These are phyloP conservation scores for Whalleya microplaca DNA, from an alignment of 2,329 filamentous ascomycete species.

Conservation along the genomic window DNA sequence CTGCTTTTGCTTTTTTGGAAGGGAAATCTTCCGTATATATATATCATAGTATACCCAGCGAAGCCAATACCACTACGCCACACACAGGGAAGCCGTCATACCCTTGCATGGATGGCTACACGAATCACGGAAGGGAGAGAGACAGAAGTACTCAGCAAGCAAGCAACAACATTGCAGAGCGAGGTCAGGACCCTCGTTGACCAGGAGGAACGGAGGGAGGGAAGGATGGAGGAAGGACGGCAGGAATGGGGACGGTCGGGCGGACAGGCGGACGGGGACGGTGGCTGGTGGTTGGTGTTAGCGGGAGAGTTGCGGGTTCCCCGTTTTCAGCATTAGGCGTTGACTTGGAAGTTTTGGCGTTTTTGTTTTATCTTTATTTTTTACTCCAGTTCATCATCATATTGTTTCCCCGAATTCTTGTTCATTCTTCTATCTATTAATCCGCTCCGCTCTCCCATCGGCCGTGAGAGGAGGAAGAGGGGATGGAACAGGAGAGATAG, in stretches of 20 bases:
- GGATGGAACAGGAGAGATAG: background rate
- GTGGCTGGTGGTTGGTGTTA: too few species aligned
- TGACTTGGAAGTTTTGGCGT: background rate
- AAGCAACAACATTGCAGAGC: background rate
- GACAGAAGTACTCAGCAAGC: background rate
- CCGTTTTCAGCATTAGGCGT: slow-evolving; percentile 6
- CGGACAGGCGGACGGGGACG: background rate
- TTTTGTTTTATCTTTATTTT: background rate
- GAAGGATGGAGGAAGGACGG: background rate
- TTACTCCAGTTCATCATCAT: background rate
- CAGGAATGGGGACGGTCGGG: background rate
- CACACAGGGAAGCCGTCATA: too few species aligned
- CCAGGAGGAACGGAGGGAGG: background rate
- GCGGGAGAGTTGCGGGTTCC: background rate
- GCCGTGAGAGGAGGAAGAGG: background rate
- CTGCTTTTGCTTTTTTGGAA: slow-evolving; percentile 7
- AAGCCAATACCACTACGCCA: too few species aligned
- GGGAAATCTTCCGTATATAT: slow-evolving; percentile 1
- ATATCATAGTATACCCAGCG: background rate
- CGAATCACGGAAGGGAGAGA: too few species aligned
- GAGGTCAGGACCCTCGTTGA: background rate
- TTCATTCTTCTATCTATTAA: background rate
- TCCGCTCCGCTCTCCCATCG: background rate
- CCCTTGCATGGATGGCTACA: too few species aligned
- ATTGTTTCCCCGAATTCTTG: too few species aligned